Conservation (phyloP, 306 rosid genomes). For the Biancaea sappan region DNA sequence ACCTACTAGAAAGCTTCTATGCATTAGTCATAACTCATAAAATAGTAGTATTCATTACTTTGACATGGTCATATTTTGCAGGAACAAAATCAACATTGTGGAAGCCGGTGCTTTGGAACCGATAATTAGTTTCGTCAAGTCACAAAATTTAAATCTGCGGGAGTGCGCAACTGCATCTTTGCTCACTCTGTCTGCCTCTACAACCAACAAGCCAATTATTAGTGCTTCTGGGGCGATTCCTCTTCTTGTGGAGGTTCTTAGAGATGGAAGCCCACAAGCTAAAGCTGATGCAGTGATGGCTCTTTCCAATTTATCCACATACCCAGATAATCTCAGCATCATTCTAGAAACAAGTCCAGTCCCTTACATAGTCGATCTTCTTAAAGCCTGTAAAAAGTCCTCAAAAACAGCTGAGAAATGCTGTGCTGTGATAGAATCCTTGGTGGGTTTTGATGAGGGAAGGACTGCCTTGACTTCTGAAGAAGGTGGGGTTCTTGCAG, state of each 20-base stretch:
- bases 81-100: constrained; percentile 87
- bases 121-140: constrained; percentile 68
- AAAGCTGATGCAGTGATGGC: constrained; percentile 91
- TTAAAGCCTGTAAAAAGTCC: constrained; percentile 73
- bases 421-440: constrained; percentile 76
- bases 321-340: constrained; percentile 56
- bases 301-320: constrained; percentile 90
- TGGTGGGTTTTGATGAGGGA: constrained; percentile 69
- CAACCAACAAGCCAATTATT: constrained; percentile 76
- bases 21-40: not conserved
- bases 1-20: constrained; percentile 2
- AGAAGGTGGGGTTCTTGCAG: constrained; percentile 94
- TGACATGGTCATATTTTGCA: constrained; percentile 38
- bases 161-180: constrained; percentile 82
- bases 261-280: constrained; percentile 76
- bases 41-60: constrained; percentile 22
- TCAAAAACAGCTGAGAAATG: constrained; percentile 92
- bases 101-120: constrained; percentile 91
- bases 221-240: constrained; percentile 83
- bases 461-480: constrained; percentile 72
- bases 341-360: constrained; percentile 67
- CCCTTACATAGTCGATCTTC: constrained; percentile 61
- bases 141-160: constrained; percentile 59
- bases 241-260: constrained; percentile 75
- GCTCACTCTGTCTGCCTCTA: constrained; percentile 88